Conservation (phyloP, 345 rosid species). For the Nephelium lappaceum region DNA sequence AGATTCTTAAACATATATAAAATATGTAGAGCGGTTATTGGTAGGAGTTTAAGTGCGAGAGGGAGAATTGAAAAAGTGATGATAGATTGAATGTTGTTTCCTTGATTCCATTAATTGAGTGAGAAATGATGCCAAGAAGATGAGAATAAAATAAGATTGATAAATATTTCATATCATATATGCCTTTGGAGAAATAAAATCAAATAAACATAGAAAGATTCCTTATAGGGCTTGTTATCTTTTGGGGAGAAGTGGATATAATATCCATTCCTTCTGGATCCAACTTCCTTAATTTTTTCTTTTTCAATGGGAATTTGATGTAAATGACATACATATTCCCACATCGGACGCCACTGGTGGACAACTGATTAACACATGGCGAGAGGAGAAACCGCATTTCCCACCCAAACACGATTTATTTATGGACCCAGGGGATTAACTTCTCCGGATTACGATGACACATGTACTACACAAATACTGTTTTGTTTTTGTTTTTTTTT, state of each 20-base stretch:
- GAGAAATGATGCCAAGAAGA: conserved; percentile 11
- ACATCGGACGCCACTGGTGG: conserved; percentile 26
- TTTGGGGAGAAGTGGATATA: conserved; percentile 39
- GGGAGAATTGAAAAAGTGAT: not conserved
- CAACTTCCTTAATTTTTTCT: not conserved
- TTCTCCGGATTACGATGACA: not conserved
- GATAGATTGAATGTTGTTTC: conserved; percentile 27
- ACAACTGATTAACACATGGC: conserved; percentile 48
- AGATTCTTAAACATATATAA: conserved; percentile 23
- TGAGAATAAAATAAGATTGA: conserved; percentile 21
- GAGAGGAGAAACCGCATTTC: not conserved
- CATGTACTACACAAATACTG: too few species aligned
- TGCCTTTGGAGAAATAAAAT: not conserved
- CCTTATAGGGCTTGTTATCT: conserved; percentile 28
- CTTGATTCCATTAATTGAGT: conserved; percentile 44
- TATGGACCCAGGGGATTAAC: not conserved
- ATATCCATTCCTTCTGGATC: conserved; percentile 30
- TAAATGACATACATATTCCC: conserved; percentile 23
- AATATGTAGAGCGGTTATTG: conserved; percentile 19
- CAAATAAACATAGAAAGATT: not conserved
- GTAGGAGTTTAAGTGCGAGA: conserved; percentile 20
- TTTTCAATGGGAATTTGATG: too few species aligned
- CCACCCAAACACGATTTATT: not conserved
- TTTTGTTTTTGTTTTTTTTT: too few species aligned
- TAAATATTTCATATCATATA: not conserved